Evolutionary conservation across 164 flowering plant genomes (phyloP).

Genomic region (Buxus sempervirens): DNA sequence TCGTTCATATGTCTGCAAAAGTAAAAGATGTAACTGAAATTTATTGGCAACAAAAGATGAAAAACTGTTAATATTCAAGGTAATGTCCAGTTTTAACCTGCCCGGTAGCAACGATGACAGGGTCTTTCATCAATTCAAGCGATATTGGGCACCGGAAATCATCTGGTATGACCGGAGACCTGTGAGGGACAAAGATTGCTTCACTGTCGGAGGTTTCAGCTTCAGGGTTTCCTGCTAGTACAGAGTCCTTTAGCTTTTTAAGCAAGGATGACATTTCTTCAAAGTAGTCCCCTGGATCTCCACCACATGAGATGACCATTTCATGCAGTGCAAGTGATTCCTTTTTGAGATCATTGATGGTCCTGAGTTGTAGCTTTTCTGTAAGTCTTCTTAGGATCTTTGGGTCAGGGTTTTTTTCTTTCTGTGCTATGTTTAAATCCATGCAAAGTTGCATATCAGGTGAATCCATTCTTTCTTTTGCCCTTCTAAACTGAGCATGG

Average conservation of each 20-base stretch:
- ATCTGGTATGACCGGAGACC: background rate
- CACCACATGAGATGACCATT: background rate
- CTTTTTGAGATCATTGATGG: background rate
- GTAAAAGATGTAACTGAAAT: background rate
- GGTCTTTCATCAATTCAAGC: slow-evolving; percentile 1
- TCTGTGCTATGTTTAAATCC: background rate
- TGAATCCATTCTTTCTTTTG: background rate
- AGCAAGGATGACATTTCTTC: background rate
- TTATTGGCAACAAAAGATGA: background rate
- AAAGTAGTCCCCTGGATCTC: background rate
- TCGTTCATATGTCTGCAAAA: slow-evolving; percentile 32
- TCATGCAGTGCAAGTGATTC: slow-evolving; percentile 3
- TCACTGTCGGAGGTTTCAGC: background rate
- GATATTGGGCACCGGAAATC: slow-evolving; percentile 2
- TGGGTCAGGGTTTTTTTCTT: background rate
- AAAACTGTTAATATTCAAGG: background rate
- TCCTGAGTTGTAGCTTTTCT: background rate
- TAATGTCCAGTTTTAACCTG: background rate
- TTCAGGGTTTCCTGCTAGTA: background rate
- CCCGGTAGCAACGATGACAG: background rate
- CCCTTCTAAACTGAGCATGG: background rate
- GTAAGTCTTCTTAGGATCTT: background rate
- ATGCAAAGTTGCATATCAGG: background rate
- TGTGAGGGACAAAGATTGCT: background rate
- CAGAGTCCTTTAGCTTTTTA: background rate